phyloP scores from a whole-genome alignment of 1,284 basidiomycete genomes.

The Gomphus sp. region DNA sequence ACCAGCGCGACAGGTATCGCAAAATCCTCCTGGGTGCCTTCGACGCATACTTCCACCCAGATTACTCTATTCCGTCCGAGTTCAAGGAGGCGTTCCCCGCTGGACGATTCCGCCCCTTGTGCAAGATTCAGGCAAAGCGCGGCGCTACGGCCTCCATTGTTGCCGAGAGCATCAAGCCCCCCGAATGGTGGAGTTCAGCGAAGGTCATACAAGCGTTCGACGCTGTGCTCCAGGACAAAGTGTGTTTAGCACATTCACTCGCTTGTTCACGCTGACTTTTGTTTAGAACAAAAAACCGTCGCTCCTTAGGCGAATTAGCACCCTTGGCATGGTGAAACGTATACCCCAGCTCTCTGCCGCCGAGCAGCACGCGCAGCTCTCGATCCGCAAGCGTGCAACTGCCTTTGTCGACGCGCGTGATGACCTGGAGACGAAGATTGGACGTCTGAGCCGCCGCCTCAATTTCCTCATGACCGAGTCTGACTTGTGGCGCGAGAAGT shows the following conservation, averaged over 20 bases:
- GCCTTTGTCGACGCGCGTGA: slow-evolving; percentile 91
- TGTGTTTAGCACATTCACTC: slow-evolving; percentile 22
- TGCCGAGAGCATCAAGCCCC: slow-evolving; percentile 78
- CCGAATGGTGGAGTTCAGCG: slow-evolving; percentile 89
- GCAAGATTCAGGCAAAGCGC: slow-evolving; percentile 76
- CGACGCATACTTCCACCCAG: slow-evolving; percentile 76
- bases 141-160: slow-evolving; percentile 50
- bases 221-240: slow-evolving; percentile 78
- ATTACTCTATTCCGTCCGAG: slow-evolving; percentile 78
- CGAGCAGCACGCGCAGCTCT: slow-evolving; percentile 75
- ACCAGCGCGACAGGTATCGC: slow-evolving; percentile 78
- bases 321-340: slow-evolving; percentile 63
- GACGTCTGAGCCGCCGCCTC: slow-evolving; percentile 68
- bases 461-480: slow-evolving; percentile 90
- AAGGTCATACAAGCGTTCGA: slow-evolving; percentile 87
- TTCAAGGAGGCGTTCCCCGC: slow-evolving; percentile 95
- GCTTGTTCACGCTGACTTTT: slow-evolving; percentile 11
- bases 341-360: slow-evolving; percentile 66
- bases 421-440: slow-evolving; percentile 85
- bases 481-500: slow-evolving; percentile 85
- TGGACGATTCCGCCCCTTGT: slow-evolving; percentile 75
- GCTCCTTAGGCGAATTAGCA: slow-evolving; percentile 77
- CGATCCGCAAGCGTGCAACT: slow-evolving; percentile 81
- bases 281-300: slow-evolving; percentile 79
- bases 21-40: slow-evolving; percentile 71